These are phyloP conservation scores for Scedosporium apiospermum DNA, from an alignment of 2,329 filamentous ascomycete species.

Conservation along the genomic window DNA sequence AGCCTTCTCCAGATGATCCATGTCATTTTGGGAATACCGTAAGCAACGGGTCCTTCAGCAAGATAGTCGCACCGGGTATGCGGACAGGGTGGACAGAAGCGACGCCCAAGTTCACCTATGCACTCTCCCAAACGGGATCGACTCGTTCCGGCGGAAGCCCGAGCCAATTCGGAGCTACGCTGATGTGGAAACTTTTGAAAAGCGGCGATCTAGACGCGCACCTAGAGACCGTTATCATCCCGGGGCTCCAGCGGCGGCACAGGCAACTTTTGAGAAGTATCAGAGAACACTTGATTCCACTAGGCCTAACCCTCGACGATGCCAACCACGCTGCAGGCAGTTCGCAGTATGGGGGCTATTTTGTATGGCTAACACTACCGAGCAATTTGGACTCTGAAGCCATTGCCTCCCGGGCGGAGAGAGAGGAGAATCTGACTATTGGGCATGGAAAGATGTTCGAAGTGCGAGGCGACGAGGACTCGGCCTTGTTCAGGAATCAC, in stretches of 20 bases:
- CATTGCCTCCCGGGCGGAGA: conserved; percentile 46
- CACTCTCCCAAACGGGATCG: conserved; percentile 42
- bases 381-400: conserved; percentile 36
- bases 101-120: conserved; percentile 42
- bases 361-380: conserved; percentile 68
- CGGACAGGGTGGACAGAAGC: conserved; percentile 85
- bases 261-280: conserved; percentile 49
- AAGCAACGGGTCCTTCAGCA: conserved; percentile 85
- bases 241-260: conserved; percentile 36
- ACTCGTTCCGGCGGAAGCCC: conserved; percentile 50
- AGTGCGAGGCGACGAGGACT: conserved; percentile 45
- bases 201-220: conserved; percentile 33
- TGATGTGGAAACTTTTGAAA: conserved; percentile 38
- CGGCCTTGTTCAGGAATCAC: conserved; percentile 45
- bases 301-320: conserved; percentile 41
- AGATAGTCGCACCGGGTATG: conserved; percentile 72
- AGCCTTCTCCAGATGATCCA: conserved; percentile 36
- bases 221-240: conserved; percentile 31
- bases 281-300: conserved; percentile 46
- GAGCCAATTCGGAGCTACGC: conserved; percentile 41
- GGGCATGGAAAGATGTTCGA: conserved; percentile 63
- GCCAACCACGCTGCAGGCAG: conserved; percentile 29
- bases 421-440: conserved; percentile 57
- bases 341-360: conserved; percentile 63
- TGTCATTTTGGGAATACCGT: conserved; percentile 63